phyloP scores from a whole-genome alignment of 1,139 yeast genomes.

The Meyerozyma carpophila region DNA sequence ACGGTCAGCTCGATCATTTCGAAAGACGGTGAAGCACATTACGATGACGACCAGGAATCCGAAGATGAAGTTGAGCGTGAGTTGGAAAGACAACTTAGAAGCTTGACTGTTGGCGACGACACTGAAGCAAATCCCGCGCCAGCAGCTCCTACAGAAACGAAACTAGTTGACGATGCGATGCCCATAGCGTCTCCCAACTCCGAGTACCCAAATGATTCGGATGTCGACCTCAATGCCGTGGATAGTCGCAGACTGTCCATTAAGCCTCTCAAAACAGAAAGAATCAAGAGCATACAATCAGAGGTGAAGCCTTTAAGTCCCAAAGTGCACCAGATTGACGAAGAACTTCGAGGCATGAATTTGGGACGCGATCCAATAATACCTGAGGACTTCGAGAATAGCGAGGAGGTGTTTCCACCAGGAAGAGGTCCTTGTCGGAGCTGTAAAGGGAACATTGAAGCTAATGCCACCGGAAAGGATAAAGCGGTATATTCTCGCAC shows the following conservation, averaged over 20 bases:
- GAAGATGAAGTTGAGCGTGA: slow-evolving; percentile 36
- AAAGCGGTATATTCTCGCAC: slow-evolving; percentile 67
- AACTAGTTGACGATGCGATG: neutral
- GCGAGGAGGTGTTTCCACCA: slow-evolving; percentile 19
- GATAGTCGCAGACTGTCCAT: neutral
- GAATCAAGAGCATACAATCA: neutral
- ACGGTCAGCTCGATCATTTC: slow-evolving; percentile 43
- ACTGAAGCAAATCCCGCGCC: neutral
- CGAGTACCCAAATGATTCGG: neutral
- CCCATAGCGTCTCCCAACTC: neutral
- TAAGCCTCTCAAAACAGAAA: neutral
- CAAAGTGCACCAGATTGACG: slow-evolving; percentile 24
- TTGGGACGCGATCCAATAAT: slow-evolving; percentile 6
- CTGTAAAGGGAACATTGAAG: slow-evolving; percentile 45
- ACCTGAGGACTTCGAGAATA: slow-evolving; percentile 4
- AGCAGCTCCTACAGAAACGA: neutral
- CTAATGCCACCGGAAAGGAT: slow-evolving; percentile 38
- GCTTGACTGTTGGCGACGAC: slow-evolving; percentile 26
- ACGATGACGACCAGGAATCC: slow-evolving; percentile 21
- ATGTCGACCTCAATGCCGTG: neutral
- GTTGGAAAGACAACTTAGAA: slow-evolving; percentile 35
- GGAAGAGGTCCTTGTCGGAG: slow-evolving; percentile 73
- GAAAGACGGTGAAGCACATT: slow-evolving; percentile 20
- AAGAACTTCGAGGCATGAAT: slow-evolving; percentile 25
- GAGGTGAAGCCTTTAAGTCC: slow-evolving; percentile 25